These are phyloP conservation scores for Podospora australis DNA, from an alignment of 495 filamentous ascomycete genomes.

Conservation along the genomic window DNA sequence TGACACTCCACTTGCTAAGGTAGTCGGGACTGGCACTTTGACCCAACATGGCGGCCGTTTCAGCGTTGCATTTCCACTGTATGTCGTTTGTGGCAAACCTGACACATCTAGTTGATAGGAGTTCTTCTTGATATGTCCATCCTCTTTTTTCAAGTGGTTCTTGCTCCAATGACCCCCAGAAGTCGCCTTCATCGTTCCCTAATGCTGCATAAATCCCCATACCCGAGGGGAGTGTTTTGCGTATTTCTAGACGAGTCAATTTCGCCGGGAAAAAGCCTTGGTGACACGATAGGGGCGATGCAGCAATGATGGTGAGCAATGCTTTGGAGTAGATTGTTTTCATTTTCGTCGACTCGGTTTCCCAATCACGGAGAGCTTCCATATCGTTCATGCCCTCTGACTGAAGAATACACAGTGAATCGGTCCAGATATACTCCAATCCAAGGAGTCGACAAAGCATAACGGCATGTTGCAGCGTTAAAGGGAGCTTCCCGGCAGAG, in stretches of 20 bases:
- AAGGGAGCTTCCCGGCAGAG: background rate
- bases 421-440: background rate
- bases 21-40: too few species aligned
- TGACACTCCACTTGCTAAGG: too few species aligned
- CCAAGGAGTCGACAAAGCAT: background rate
- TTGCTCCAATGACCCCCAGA: background rate
- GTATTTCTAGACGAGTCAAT: background rate
- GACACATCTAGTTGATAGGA: background rate
- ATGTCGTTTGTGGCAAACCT: background rate
- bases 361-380: background rate
- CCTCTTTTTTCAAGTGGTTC: background rate
- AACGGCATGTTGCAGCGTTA: background rate
- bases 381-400: background rate
- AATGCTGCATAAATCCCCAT: background rate
- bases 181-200: background rate
- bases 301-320: background rate
- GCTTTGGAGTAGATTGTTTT: background rate
- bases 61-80: background rate
- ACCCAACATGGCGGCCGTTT: too few species aligned
- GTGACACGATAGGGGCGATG: background rate
- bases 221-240: background rate
- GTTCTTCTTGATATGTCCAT: background rate
- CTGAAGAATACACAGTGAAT: background rate
- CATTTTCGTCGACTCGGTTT: background rate
- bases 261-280: background rate